Percentiles rank a stretch among this genome's conserved stretches.
phyloP scores from a whole-genome alignment of 495 filamentous ascomycete species.

The Talaromyces trachyspermus region DNA sequence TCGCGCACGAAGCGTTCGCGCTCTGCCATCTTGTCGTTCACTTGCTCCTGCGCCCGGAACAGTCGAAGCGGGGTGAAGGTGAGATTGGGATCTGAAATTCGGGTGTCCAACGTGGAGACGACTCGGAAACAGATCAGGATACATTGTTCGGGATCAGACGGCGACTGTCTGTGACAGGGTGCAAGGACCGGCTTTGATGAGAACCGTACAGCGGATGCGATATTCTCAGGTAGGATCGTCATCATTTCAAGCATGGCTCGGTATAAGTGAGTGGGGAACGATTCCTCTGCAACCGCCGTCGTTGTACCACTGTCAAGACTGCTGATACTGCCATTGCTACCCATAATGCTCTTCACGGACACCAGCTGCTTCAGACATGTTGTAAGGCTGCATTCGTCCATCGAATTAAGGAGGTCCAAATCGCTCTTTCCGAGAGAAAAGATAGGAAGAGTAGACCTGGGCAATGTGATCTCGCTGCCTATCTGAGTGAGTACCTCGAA shows the following conservation, averaged over 20 bases:
- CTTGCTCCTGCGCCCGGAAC: slow-evolving; percentile 50
- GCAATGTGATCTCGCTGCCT: slow-evolving; percentile 57
- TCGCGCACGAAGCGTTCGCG: slow-evolving; percentile 44
- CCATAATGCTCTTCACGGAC: slow-evolving; percentile 16
- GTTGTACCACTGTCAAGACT: background rate
- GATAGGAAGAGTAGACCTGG: slow-evolving; percentile 52
- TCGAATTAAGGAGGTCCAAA: slow-evolving; percentile 44
- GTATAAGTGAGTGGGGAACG: slow-evolving; percentile 36
- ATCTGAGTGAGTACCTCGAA: slow-evolving; percentile 70
- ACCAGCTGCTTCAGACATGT: slow-evolving; percentile 42
- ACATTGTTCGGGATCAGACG: slow-evolving; percentile 22
- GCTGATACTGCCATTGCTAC: background rate
- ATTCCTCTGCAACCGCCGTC: slow-evolving; percentile 12
- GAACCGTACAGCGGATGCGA: slow-evolving; percentile 41
- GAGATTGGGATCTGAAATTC: slow-evolving; percentile 30
- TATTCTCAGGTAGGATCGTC: slow-evolving; percentile 35
- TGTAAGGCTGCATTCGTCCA: slow-evolving; percentile 52
- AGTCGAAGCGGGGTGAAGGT: slow-evolving; percentile 46
- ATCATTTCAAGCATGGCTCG: slow-evolving; percentile 34
- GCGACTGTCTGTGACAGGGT: slow-evolving; percentile 25
- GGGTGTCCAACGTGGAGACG: slow-evolving; percentile 44
- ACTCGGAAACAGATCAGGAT: slow-evolving; percentile 48
- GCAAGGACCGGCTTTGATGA: slow-evolving; percentile 40
- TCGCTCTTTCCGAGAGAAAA: slow-evolving; percentile 48
- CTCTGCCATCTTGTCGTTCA: slow-evolving; percentile 42